phyloP scores from a whole-genome alignment of 768 basidiomycete species.

The Kondoa malvinella region DNA sequence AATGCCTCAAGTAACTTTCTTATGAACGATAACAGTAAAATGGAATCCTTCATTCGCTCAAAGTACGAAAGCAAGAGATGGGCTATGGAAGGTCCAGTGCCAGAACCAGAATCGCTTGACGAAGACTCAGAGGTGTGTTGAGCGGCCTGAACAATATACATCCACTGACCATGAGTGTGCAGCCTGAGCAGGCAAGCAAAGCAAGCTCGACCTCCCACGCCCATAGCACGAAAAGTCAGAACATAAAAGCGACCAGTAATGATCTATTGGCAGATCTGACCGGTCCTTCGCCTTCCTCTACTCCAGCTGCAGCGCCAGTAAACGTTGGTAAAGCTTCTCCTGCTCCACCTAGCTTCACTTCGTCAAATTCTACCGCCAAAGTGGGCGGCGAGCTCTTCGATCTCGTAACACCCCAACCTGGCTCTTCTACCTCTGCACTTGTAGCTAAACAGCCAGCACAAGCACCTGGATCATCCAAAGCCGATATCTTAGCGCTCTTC shows the following conservation, averaged over 20 bases:
- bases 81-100: slow-evolving; percentile 78
- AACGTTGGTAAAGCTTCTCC: slow-evolving; percentile 25
- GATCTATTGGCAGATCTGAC: slow-evolving; percentile 4
- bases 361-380: slow-evolving; percentile 13
- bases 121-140: slow-evolving; percentile 24
- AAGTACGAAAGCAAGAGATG: slow-evolving; percentile 89
- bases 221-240: slow-evolving; percentile 16
- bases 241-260: background rate
- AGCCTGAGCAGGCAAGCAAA: slow-evolving; percentile 6
- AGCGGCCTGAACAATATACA: slow-evolving; percentile 28
- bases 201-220: slow-evolving; percentile 15
- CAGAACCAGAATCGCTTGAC: slow-evolving; percentile 70
- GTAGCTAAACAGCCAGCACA: slow-evolving; percentile 25
- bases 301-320: slow-evolving; percentile 23
- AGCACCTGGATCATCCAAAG: slow-evolving; percentile 37
- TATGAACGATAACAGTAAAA: slow-evolving; percentile 49
- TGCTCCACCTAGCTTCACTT: background rate
- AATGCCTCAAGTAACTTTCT: slow-evolving; percentile 5
- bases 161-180: slow-evolving; percentile 24
- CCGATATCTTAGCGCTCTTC: slow-evolving; percentile 72
- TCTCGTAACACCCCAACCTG: slow-evolving; percentile 45
- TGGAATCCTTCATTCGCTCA: slow-evolving; percentile 89
- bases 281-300: slow-evolving; percentile 24
- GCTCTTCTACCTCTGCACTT: slow-evolving; percentile 27
- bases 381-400: slow-evolving; percentile 46